Conservation (phyloP, 2,329 filamentous ascomycete genomes). For the Hirsutella minnesotensis region DNA sequence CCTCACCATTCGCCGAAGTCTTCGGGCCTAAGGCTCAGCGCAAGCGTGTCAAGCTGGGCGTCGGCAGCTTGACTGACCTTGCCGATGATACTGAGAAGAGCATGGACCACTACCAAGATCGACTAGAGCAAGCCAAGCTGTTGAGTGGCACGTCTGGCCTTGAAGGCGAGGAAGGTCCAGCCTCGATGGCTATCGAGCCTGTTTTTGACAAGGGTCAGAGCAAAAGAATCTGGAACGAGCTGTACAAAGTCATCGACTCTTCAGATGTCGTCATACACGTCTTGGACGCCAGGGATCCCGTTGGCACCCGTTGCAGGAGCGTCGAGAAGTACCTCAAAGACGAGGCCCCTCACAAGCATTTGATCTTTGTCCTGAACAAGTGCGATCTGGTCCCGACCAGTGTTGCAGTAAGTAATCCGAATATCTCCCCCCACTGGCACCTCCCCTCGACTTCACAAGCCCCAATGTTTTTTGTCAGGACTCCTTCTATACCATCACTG, state of each 20-base stretch:
- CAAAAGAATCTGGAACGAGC: conserved; percentile 94
- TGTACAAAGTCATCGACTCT: conserved; percentile 90
- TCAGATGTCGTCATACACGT: conserved; percentile 96
- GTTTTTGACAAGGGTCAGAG: conserved; percentile 93
- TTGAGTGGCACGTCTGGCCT: conserved; percentile 58
- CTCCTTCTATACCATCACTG: conserved; percentile 53
- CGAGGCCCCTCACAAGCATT: conserved; percentile 91
- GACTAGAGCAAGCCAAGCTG: conserved; percentile 65
- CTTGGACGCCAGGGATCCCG: conserved; percentile 76
- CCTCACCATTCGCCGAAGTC: conserved; percentile 71
- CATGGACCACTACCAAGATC: conserved; percentile 71
- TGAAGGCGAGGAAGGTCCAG: conserved; percentile 35
- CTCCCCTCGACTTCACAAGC: conserved; percentile 15
- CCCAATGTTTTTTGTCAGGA: conserved; percentile 79
- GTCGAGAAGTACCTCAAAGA: conserved; percentile 81
- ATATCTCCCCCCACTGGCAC: not conserved
- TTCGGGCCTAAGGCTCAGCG: conserved; percentile 91
- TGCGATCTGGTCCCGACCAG: conserved; percentile 79
- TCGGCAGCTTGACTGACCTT: conserved; percentile 70
- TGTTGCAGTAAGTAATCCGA: conserved; percentile 59
- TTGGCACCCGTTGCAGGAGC: conserved; percentile 73
- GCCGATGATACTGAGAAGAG: conserved; percentile 69
- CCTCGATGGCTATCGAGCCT: conserved; percentile 60
- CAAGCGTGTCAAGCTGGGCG: conserved; percentile 82
- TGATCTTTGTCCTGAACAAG: conserved; percentile 39